A percentile compares a stretch with the other conserved stretches of the same genome.
phyloP scores from a whole-genome alignment of 73 alveolate genomes.

The Effrenium voratum region DNA sequence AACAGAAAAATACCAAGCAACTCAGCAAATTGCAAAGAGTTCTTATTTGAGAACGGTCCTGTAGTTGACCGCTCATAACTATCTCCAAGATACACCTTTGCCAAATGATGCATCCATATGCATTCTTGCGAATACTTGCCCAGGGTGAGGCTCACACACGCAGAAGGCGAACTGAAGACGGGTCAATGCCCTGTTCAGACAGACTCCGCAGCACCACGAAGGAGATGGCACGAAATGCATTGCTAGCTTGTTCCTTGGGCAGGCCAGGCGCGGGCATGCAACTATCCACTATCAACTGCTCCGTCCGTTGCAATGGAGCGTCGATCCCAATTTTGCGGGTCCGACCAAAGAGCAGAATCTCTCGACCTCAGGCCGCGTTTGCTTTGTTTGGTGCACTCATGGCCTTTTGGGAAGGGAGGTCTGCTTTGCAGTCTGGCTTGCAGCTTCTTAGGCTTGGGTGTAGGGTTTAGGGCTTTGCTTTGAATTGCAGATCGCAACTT shows the following conservation, averaged over 20 bases:
- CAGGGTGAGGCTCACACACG: background rate
- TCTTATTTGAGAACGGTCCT: background rate
- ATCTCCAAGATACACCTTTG: conserved; percentile 55
- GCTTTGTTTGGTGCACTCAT: too few relatives aligned
- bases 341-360: conserved; percentile 64
- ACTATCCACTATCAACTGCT: too few relatives aligned
- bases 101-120: background rate
- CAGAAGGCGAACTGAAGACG: conserved; percentile 29
- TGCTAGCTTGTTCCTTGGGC: conserved; percentile 64
- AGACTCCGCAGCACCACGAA: conserved; percentile 40
- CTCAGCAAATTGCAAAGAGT: background rate
- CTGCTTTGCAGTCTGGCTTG: too few relatives aligned
- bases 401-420: too few relatives aligned
- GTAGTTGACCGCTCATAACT: conserved; percentile 54
- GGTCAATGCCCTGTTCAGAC: conserved; percentile 8
- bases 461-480: too few relatives aligned
- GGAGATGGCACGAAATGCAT: conserved; percentile 78
- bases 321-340: conserved; percentile 64
- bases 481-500: too few relatives aligned
- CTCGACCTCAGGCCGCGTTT: too few relatives aligned
- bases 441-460: too few relatives aligned
- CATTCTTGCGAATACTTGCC: background rate
- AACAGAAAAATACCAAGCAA: background rate
- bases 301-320: background rate
- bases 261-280: too few relatives aligned